Base-by-base conservation (phyloP, 148 eudicot species). In the Limonium bicolor region DNA sequence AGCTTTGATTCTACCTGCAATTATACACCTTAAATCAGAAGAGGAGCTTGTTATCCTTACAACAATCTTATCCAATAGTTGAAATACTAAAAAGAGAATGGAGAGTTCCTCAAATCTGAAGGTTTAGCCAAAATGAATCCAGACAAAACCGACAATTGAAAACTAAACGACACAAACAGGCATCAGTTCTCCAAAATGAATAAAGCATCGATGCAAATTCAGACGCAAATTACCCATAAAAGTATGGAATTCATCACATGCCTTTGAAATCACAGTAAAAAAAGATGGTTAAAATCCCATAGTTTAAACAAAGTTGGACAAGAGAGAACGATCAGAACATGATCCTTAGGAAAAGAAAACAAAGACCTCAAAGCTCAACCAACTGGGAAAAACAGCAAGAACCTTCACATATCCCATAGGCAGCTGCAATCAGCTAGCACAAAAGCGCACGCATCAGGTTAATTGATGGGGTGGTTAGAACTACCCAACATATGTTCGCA, bases 141-240 rank as follows among this genome's bases (percentile, higher is more conserved):
- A n/a, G n/a, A n/a, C n/a, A n/a, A n/a, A n/a, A n/a, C n/a, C n/a
- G n/a, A n/a, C 36, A 32, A 32, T 32, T 32, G n/a, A 15, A 5
- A 14, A 12, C 20, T 3, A 48, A 7, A 51, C 2, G 2, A 14
- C n/a, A n/a, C n/a, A 20, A 25, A 34, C 32, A 44, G 68, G 73
- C 67, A 76, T 84, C 90, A 84, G 90, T 61, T 84, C 95, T 85
- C 82, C 80, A 85, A 85, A 90, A 82, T 85, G 86, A 53, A n/a
- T 40, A 14, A 47, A 60, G 58, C 90, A 79, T 77, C 90, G 80
- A 54, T 12, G 46, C 41, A 49, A 20, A 61, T 58, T 85, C 92
- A 85, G 95, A 62, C 72, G 86, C 86, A 85, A 85, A 85, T 74
- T 77, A 85, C 90, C 95, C 86, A 85, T 80, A 56, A 63, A 41